Evolutionary conservation across 306 rosid genomes (phyloP).

Genomic region (Arachis hypogaea): DNA sequence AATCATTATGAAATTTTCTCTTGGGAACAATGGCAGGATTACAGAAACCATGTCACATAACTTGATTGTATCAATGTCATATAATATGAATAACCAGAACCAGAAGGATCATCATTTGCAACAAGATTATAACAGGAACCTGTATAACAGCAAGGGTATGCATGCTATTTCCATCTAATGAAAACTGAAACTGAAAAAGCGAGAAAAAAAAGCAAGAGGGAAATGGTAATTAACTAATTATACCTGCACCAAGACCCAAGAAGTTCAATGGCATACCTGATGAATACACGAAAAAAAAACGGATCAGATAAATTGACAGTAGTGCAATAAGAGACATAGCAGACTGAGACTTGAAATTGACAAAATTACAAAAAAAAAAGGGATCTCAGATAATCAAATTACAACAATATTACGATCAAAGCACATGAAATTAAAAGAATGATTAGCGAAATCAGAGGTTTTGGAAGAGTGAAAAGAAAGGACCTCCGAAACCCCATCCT

Average conservation of each 20-base stretch:
- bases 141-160: no score
- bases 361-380: neutral
- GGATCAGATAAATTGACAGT: conserved; percentile 32
- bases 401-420: neutral
- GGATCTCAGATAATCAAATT: no score
- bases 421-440: neutral
- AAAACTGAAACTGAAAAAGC: conserved; percentile 6
- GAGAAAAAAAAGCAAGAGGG: conserved; percentile 23
- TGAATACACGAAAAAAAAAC: conserved; percentile 28
- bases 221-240: neutral
- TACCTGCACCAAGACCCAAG: conserved; percentile 96
- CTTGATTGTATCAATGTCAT: neutral
- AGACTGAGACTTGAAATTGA: neutral
- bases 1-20: neutral
- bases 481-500: conserved; percentile 99
- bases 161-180: neutral
- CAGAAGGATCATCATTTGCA: neutral
- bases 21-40: neutral
- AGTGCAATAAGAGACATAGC: neutral
- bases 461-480: conserved; percentile 14
- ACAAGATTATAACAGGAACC: neutral
- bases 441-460: neutral
- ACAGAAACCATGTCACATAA: neutral
- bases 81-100: no score
- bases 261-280: conserved; percentile 89